Base-by-base conservation (phyloP, 2,329 filamentous ascomycete species). In the Aspergillus versicolor region DNA sequence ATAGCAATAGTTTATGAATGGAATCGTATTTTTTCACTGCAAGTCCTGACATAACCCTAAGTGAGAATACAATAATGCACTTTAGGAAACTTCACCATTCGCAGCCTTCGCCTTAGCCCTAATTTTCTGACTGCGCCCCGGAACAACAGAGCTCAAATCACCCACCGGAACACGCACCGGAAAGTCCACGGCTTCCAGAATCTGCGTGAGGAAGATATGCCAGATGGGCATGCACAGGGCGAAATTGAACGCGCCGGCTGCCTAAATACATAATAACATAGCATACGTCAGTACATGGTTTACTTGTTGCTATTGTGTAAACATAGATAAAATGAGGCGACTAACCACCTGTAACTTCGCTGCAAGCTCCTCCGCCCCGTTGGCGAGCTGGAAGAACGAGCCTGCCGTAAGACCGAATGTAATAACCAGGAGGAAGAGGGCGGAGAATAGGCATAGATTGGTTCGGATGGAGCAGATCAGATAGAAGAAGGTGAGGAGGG, bases 121-220 rank as follows among this genome's bases (percentile, higher is more conserved):
- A 54, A 42, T 56, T 63, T 9, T 70, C 58, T 71, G 66, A 37
- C 65, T 74, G 7, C 64, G 70, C 9, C 75, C 79, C 64, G 69
- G 74, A 56, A 84, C 71, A 8, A 83, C 57, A 5, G 71, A 74
- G 54, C 79, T 82, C 19, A 86, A 64, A 64, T 86, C 83, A 0
- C 84, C 83, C 1, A 86, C 80, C 0, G 84, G 83, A 5, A 86
- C 65, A 21, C 79, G 71, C 48, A 85, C 66, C 0, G 83, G 83
- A 61, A 85, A 85, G 63, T 86, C 82, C 17, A 86, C 74, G 7
- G 78, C 72, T 3, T 80, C 81, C 9, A 86, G 72, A 61, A 85
- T 74, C 57, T 83, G 78, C n/a, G 81, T 79, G 17, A 81, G 66
- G 54, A 86, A 77, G 24, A 85, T 79, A 66, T 80, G 84, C 84